phyloP scores from a whole-genome alignment of 495 filamentous ascomycete genomes.

The Massariosphaeria phaeospora region DNA sequence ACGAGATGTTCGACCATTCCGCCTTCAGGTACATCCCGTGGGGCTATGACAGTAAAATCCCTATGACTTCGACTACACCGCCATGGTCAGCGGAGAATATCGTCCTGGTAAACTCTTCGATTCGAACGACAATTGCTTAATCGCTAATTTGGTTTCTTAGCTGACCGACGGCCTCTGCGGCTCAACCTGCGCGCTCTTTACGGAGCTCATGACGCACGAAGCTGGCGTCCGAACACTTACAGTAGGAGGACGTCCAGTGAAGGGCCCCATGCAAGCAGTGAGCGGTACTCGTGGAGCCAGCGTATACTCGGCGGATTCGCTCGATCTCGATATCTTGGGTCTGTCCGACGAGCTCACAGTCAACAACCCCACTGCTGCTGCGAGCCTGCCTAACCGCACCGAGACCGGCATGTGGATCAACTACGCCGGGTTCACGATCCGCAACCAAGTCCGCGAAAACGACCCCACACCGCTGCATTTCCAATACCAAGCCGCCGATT shows the following conservation, averaged over 20 bases:
- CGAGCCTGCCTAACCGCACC: background rate
- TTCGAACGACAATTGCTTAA: background rate
- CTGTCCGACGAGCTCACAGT: background rate
- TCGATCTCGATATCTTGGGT: slow-evolving; percentile 6
- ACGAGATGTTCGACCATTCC: slow-evolving; percentile 42
- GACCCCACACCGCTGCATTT: slow-evolving; percentile 49
- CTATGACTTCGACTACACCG: slow-evolving; percentile 21
- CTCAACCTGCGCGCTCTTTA: slow-evolving; percentile 48
- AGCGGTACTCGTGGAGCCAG: slow-evolving; percentile 19
- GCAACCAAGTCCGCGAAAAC: slow-evolving; percentile 15
- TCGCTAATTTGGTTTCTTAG: slow-evolving; percentile 16
- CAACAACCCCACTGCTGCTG: slow-evolving; percentile 2
- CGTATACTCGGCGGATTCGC: slow-evolving; percentile 1
- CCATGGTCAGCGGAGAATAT: slow-evolving; percentile 49
- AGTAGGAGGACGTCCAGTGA: slow-evolving; percentile 44
- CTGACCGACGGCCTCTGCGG: slow-evolving; percentile 47
- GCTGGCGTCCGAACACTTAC: slow-evolving; percentile 47
- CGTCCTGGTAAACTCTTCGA: slow-evolving; percentile 27
- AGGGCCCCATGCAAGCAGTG: slow-evolving; percentile 24
- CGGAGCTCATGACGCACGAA: slow-evolving; percentile 47
- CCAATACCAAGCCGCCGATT: slow-evolving; percentile 50
- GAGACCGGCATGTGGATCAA: slow-evolving; percentile 17
- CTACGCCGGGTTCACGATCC: slow-evolving; percentile 13
- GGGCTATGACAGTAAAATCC: slow-evolving; percentile 18
- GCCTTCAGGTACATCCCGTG: slow-evolving; percentile 39